Conservation (phyloP, 164 flowering plant genomes). For the Berberis thunbergii region DNA sequence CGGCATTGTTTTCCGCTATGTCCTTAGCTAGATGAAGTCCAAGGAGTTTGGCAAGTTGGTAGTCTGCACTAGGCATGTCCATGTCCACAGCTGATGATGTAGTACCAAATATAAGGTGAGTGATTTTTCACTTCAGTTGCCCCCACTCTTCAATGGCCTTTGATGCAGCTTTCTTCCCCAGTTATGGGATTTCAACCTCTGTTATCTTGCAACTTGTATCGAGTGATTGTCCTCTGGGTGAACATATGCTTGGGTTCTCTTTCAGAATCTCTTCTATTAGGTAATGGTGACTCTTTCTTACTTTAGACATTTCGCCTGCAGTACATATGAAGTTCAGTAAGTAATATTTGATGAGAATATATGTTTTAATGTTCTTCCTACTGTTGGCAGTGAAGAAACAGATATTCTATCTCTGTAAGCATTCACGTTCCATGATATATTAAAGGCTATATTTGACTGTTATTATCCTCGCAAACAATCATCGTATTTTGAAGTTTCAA, state of each 20-base stretch:
- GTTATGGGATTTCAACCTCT: neutral
- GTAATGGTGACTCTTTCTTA: neutral
- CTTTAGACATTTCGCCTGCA: neutral
- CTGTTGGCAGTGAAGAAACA: no score
- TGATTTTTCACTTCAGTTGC: neutral
- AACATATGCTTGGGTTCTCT: neutral
- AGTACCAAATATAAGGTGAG: neutral
- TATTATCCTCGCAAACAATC: no score
- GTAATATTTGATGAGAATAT: no score
- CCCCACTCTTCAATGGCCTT: slow-evolving; percentile 1
- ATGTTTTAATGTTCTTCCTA: no score
- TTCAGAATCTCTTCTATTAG: neutral
- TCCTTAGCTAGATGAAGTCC: neutral
- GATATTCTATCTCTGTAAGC: no score
- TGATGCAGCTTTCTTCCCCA: neutral
- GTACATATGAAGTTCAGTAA: no score
- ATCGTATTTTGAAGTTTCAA: no score
- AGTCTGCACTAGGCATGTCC: neutral
- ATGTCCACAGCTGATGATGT: neutral
- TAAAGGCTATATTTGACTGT: no score
- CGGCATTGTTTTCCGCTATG: neutral
- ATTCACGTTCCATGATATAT: no score
- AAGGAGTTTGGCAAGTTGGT: neutral
- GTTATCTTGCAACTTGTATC: neutral
- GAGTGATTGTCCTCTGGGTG: neutral